These are phyloP conservation scores for Phaeoacremonium minimum DNA, from an alignment of 2,329 filamentous ascomycete species.

Conservation along the genomic window DNA sequence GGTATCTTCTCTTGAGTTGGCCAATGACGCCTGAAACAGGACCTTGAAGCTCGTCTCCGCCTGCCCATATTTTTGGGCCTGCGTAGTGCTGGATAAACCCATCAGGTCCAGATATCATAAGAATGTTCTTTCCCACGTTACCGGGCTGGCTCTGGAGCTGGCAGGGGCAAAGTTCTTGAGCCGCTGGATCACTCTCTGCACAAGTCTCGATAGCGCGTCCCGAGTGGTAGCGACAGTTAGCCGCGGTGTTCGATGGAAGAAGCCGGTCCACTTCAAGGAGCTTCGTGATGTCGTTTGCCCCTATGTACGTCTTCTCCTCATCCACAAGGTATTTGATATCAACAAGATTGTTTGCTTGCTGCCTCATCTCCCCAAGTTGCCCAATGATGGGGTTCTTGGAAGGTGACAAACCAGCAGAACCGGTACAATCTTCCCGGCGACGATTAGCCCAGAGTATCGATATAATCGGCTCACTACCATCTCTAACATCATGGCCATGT, in stretches of 20 bases:
- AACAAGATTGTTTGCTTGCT: slow-evolving; percentile 49
- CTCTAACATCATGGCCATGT: slow-evolving; percentile 15
- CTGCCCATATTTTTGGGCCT: slow-evolving; percentile 72
- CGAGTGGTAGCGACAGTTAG: slow-evolving; percentile 16
- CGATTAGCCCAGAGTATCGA: slow-evolving; percentile 82
- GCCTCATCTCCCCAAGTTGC: slow-evolving; percentile 61
- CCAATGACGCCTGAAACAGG: slow-evolving; percentile 65
- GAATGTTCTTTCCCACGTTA: slow-evolving; percentile 53
- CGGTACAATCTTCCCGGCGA: slow-evolving; percentile 59
- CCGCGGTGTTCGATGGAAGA: slow-evolving; percentile 7
- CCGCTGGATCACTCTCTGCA: neutral
- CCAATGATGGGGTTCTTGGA: slow-evolving; percentile 44
- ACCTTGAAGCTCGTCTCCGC: slow-evolving; percentile 71
- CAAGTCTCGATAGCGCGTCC: neutral
- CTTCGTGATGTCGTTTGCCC: slow-evolving; percentile 40
- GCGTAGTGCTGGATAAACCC: slow-evolving; percentile 82
- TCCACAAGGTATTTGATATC: slow-evolving; percentile 76
- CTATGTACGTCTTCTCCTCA: slow-evolving; percentile 67
- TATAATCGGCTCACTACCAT: slow-evolving; percentile 39
- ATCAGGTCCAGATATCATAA: slow-evolving; percentile 87
- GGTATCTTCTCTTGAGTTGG: slow-evolving; percentile 46
- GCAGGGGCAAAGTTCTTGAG: neutral
- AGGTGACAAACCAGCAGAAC: slow-evolving; percentile 14
- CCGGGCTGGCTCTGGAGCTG: neutral
- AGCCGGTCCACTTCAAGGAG: slow-evolving; percentile 16